phyloP scores from a whole-genome alignment of 495 filamentous ascomycete species.

The Thermochaetoides thermophila region DNA sequence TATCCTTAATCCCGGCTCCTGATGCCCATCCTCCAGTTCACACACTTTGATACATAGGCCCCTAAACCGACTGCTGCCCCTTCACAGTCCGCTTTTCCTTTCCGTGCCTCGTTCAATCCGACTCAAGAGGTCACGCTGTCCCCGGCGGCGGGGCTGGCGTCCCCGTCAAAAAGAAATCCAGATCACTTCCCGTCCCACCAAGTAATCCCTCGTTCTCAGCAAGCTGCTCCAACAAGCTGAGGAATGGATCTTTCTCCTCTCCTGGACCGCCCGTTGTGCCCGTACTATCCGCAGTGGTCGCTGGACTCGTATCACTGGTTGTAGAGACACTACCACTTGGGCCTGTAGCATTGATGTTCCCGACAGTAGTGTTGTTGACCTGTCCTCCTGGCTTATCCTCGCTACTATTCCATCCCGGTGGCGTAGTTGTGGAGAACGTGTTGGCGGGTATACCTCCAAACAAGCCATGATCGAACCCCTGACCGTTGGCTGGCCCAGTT shows the following conservation, averaged over 20 bases:
- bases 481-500: neutral
- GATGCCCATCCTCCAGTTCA: neutral
- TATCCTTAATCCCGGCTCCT: neutral
- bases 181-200: slow-evolving; percentile 42
- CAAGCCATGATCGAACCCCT: neutral
- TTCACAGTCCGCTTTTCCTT: neutral
- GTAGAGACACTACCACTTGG: slow-evolving; percentile 10
- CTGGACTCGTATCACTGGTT: slow-evolving; percentile 25
- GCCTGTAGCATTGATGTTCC: slow-evolving; percentile 16
- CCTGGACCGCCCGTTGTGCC: slow-evolving; percentile 15
- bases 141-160: slow-evolving; percentile 3
- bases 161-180: slow-evolving; percentile 42
- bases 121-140: neutral
- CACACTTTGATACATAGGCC: neutral
- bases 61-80: neutral
- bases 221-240: slow-evolving; percentile 64
- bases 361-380: too few species aligned
- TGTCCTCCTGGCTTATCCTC: too few species aligned
- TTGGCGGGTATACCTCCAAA: slow-evolving; percentile 33
- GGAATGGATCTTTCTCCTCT: slow-evolving; percentile 63
- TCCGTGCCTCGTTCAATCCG: neutral
- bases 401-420: too few species aligned
- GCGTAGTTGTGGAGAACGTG: slow-evolving; percentile 28
- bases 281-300: slow-evolving; percentile 24
- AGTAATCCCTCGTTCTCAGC: slow-evolving; percentile 62